Evolutionary conservation across 2,329 filamentous ascomycete species (phyloP).

Genomic region (Colletotrichum gigasporum): DNA sequence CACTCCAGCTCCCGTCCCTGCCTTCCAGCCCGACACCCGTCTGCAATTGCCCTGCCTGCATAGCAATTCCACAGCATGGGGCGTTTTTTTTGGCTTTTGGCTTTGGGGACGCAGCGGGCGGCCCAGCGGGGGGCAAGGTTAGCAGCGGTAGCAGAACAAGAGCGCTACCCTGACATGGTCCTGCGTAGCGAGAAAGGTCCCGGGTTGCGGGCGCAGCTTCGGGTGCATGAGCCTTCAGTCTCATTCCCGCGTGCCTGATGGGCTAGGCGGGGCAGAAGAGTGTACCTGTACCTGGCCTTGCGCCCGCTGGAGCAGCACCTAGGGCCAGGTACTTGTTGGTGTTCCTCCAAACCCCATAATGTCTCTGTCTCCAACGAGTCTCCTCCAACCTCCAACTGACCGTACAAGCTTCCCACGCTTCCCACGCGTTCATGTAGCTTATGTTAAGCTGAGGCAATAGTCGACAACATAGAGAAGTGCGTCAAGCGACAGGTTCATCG

Average conservation of each 20-base stretch:
- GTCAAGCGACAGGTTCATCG: not conserved
- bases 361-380: too few species aligned
- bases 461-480: not conserved
- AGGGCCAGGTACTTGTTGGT: too few species aligned
- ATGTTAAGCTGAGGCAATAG: too few species aligned
- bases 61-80: slow-evolving; percentile 17
- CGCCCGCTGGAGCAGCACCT: too few species aligned
- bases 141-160: slow-evolving; percentile 4
- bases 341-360: too few species aligned
- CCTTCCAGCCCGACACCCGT: not conserved
- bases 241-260: slow-evolving; percentile 18
- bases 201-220: slow-evolving; percentile 25
- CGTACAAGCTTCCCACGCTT: not conserved
- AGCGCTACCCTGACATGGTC: slow-evolving; percentile 18
- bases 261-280: not conserved
- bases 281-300: not conserved
- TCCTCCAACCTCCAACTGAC: not conserved
- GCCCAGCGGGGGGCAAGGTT: slow-evolving; percentile 27
- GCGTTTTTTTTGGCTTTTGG: slow-evolving; percentile 28
- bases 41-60: slow-evolving; percentile 12
- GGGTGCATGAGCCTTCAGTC: slow-evolving; percentile 26
- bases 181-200: slow-evolving; percentile 19
- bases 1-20: not conserved
- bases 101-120: slow-evolving; percentile 27
- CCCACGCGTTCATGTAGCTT: not conserved